A percentile compares a stretch with the other conserved stretches of the same genome.
phyloP scores from a whole-genome alignment of 2,329 filamentous ascomycete genomes.

The Ceratocystis albifundus region DNA sequence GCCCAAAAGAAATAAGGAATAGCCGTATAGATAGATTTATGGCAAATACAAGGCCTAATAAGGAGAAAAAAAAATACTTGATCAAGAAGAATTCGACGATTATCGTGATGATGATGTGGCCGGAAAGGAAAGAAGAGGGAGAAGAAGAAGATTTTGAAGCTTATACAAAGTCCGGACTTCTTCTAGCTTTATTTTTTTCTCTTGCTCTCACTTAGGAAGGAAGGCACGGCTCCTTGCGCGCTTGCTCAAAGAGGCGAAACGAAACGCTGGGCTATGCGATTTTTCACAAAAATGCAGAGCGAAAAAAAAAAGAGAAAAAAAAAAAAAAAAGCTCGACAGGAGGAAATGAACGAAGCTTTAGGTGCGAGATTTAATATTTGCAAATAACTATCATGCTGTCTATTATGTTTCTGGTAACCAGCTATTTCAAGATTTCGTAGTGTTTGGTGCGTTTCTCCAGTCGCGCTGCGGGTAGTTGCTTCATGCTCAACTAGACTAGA shows the following conservation, averaged over 20 bases:
- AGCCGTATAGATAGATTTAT: too few species aligned
- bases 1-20: too few species aligned
- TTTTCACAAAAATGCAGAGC: slow-evolving; percentile 3
- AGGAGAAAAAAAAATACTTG: background rate
- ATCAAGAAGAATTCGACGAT: background rate
- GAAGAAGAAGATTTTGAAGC: slow-evolving; percentile 16
- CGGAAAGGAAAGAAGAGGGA: slow-evolving; percentile 24
- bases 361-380: too few species aligned
- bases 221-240: slow-evolving; percentile 13
- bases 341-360: too few species aligned
- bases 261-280: slow-evolving; percentile 3
- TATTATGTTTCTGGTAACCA: too few species aligned
- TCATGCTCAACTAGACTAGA: background rate
- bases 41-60: too few species aligned
- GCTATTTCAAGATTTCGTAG: too few species aligned
- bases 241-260: slow-evolving; percentile 10
- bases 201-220: slow-evolving; percentile 8
- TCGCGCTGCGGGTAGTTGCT: background rate
- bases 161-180: slow-evolving; percentile 2
- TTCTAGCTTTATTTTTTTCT: slow-evolving; percentile 11
- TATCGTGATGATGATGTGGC: too few species aligned
- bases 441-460: background rate
- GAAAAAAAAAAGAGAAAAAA: background rate
- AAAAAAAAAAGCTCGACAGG: background rate
- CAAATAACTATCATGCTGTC: too few species aligned